phyloP scores from a whole-genome alignment of 441 rosid species.

The Jatropha multifida region DNA sequence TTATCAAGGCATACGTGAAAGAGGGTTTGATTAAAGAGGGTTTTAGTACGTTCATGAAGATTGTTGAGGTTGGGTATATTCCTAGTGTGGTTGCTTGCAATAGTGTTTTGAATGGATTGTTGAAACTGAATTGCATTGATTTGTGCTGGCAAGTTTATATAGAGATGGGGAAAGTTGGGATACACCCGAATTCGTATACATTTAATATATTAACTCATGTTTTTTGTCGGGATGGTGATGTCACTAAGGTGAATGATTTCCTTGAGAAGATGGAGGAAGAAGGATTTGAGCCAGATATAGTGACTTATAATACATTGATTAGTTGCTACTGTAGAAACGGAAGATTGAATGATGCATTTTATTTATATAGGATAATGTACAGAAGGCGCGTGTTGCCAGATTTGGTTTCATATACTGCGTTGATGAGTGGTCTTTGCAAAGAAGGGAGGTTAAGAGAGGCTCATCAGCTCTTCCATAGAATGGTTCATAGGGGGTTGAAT shows the following conservation, averaged over 20 bases:
- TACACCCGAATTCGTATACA: conserved; percentile 60
- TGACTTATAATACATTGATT: conserved; percentile 80
- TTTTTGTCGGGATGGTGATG: conserved; percentile 56
- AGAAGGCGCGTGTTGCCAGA: conserved; percentile 62
- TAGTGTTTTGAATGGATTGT: conserved; percentile 65
- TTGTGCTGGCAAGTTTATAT: conserved; percentile 74
- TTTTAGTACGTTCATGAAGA: conserved; percentile 42
- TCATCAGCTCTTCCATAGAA: conserved; percentile 69
- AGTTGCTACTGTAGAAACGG: conserved; percentile 72
- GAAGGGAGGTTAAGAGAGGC: conserved; percentile 69
- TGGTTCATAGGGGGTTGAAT: conserved; percentile 60
- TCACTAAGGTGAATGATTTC: conserved; percentile 57
- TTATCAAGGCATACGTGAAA: conserved; percentile 66
- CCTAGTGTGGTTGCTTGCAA: conserved; percentile 76
- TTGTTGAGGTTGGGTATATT: conserved; percentile 44
- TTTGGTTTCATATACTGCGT: conserved; percentile 68
- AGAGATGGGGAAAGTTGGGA: conserved; percentile 59
- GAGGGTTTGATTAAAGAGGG: conserved; percentile 53
- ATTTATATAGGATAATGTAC: conserved; percentile 73
- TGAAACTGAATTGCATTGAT: conserved; percentile 47
- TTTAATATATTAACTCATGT: conserved; percentile 71
- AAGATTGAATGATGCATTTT: conserved; percentile 71
- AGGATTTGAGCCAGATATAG: conserved; percentile 86
- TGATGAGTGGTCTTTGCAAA: conserved; percentile 78
- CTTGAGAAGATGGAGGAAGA: conserved; percentile 93